These are phyloP conservation scores for Trypanosoma cruzi DNA, from an alignment of 208 protist species.

Conservation along the genomic window DNA sequence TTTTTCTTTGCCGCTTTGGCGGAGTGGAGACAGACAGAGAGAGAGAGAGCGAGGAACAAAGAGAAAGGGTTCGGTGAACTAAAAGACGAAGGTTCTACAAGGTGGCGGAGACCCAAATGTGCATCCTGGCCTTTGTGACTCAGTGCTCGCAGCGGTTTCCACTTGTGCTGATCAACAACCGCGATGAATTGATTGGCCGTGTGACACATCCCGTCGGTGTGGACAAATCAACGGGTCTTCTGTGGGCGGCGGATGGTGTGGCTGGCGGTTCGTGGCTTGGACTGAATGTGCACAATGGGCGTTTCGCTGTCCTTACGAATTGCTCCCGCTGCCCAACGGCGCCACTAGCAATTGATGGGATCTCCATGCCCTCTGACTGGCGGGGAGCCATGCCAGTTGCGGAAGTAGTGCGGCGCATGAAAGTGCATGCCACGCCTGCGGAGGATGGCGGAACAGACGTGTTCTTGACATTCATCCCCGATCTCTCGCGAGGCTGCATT, in stretches of 20 bases:
- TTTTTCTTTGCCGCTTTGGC: not conserved
- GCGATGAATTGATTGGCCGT: slow-evolving; percentile 53
- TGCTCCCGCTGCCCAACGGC: slow-evolving; percentile 44
- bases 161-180: slow-evolving; percentile 61
- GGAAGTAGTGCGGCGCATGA: slow-evolving; percentile 36
- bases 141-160: slow-evolving; percentile 55
- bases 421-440: slow-evolving; percentile 26
- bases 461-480: slow-evolving; percentile 33
- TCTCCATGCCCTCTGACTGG: slow-evolving; percentile 11
- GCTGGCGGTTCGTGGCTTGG: slow-evolving; percentile 75
- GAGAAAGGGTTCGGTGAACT: no score
- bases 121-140: slow-evolving; percentile 61
- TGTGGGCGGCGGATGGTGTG: slow-evolving; percentile 51
- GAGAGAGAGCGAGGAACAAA: not conserved
- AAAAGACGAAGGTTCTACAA: no score
- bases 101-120: no score
- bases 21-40: not conserved
- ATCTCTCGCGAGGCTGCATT: slow-evolving; percentile 45
- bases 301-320: slow-evolving; percentile 64
- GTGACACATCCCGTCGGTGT: slow-evolving; percentile 37
- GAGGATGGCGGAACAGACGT: slow-evolving; percentile 22
- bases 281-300: slow-evolving; percentile 46
- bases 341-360: slow-evolving; percentile 23
- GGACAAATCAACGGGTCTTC: slow-evolving; percentile 31
- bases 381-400: slow-evolving; percentile 52